Conservation (phyloP, 768 basidiomycete genomes). For the Naganishia antarctica region DNA sequence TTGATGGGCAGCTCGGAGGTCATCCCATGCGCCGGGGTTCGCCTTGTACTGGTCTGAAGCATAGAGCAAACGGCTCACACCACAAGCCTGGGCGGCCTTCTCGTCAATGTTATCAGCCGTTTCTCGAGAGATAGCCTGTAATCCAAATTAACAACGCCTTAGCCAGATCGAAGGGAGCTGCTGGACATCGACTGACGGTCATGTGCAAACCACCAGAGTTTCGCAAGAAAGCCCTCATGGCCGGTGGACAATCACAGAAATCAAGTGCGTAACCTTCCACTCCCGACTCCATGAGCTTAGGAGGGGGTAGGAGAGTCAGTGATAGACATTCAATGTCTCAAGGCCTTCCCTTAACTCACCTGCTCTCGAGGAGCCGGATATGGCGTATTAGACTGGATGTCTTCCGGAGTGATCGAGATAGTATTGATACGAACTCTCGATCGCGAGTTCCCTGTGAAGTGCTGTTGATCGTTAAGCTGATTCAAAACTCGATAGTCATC, state of each 20-base stretch:
- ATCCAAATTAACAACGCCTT: background rate
- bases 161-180: too few species aligned
- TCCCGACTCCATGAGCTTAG: slow-evolving; percentile 59
- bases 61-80: slow-evolving; percentile 2
- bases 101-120: background rate
- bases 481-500: slow-evolving; percentile 75
- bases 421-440: slow-evolving; percentile 31
- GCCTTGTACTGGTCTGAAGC: slow-evolving; percentile 2
- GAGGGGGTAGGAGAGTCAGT: background rate
- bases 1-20: background rate
- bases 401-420: slow-evolving; percentile 24
- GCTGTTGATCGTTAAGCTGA: slow-evolving; percentile 55
- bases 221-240: slow-evolving; percentile 67
- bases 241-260: slow-evolving; percentile 69
- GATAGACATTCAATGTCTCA: background rate
- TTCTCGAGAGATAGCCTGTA: slow-evolving; percentile 17
- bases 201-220: slow-evolving; percentile 64
- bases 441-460: background rate
- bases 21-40: slow-evolving; percentile 9
- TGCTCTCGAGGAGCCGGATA: slow-evolving; percentile 15
- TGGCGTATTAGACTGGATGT: slow-evolving; percentile 4
- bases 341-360: background rate
- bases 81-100: background rate
- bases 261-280: slow-evolving; percentile 83
- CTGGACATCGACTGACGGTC: slow-evolving; percentile 62